Evolutionary conservation across 73 alveolate genomes (phyloP).

Genomic region (Uronychia setigera): DNA sequence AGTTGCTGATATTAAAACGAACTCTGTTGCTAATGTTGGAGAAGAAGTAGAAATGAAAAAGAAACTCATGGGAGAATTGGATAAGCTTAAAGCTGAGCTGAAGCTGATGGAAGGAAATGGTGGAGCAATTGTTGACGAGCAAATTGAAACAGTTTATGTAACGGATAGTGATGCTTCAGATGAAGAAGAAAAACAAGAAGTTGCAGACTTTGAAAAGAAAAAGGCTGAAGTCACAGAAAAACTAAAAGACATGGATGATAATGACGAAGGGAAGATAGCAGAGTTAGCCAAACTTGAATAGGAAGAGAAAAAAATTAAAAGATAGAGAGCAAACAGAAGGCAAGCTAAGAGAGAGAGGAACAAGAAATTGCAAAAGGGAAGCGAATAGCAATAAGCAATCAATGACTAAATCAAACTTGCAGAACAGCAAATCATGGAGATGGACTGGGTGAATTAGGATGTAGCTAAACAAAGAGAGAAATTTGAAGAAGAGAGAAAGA

Average conservation of each 20-base stretch:
- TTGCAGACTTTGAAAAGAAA: neutral
- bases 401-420: neutral
- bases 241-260: neutral
- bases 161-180: neutral
- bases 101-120: neutral
- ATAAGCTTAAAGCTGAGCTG: neutral
- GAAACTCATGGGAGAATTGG: neutral
- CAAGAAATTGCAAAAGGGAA: neutral
- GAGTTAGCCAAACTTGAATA: neutral
- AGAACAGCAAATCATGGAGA: neutral
- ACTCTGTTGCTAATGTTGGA: slow-evolving; percentile 4
- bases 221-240: neutral
- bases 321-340: neutral
- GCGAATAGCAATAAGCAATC: neutral
- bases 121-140: neutral
- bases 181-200: neutral
- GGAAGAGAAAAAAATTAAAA: slow-evolving; percentile 3
- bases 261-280: neutral
- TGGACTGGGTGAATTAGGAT: neutral
- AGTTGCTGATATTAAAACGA: slow-evolving; percentile 12
- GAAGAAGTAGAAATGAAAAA: slow-evolving; percentile 19
- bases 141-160: neutral
- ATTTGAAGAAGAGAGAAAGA: slow-evolving; percentile 10
- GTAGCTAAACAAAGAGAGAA: neutral
- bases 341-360: neutral